A percentile compares a stretch with the other conserved stretches of the same genome.
Conservation (phyloP, 768 basidiomycete species). For the Dioszegia hungarica region DNA sequence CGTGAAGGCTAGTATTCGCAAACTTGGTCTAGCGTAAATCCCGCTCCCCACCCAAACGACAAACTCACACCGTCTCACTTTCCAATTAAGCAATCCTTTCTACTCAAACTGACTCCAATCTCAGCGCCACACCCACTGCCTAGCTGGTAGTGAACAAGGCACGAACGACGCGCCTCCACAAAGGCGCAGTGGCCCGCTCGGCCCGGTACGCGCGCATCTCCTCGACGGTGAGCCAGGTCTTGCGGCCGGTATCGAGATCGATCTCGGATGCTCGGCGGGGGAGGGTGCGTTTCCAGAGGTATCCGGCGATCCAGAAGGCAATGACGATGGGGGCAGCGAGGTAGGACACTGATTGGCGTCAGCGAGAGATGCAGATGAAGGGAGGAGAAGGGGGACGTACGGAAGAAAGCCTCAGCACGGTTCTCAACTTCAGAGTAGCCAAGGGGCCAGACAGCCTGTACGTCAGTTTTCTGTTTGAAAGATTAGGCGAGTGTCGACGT, state of each 20-base stretch:
- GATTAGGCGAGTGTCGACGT: not conserved
- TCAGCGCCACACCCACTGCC: too few relatives aligned
- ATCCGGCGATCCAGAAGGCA: constrained; percentile 35
- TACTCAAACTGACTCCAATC: too few relatives aligned
- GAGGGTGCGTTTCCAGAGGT: constrained; percentile 41
- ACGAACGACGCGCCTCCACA: constrained; percentile 36
- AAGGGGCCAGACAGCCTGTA: constrained; percentile 37
- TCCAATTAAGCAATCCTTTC: too few relatives aligned
- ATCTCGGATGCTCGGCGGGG: constrained; percentile 43
- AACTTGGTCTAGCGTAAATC: too few relatives aligned
- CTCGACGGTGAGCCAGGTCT: constrained; percentile 46
- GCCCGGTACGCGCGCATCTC: constrained; percentile 41
- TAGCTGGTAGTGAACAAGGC: constrained; percentile 35
- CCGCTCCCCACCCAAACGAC: too few relatives aligned
- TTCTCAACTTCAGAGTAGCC: constrained; percentile 26
- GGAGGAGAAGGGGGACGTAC: not conserved
- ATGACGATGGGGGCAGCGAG: constrained; percentile 43
- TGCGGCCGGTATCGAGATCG: constrained; percentile 48
- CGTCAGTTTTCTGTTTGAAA: not conserved
- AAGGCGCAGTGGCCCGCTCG: constrained; percentile 36
- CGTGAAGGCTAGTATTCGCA: too few relatives aligned
- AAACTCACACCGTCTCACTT: too few relatives aligned
- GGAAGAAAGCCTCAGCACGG: constrained; percentile 44
- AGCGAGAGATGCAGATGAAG: not conserved
- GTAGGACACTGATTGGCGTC: constrained; percentile 21